These are phyloP conservation scores for Alternaria viburni DNA, from an alignment of 2,329 filamentous ascomycete species.

Conservation along the genomic window DNA sequence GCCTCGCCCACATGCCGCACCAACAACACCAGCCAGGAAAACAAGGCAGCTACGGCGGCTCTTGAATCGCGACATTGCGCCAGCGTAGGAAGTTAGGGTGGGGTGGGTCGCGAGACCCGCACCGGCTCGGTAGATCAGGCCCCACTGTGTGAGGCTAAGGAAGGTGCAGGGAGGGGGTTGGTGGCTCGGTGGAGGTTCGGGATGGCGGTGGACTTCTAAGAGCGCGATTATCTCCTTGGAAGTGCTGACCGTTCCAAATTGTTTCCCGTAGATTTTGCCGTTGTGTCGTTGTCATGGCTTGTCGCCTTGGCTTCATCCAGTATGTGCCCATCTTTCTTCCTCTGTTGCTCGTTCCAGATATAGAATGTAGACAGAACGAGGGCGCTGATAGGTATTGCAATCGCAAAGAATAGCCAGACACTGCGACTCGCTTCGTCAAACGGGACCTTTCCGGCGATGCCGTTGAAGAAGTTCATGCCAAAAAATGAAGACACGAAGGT, in stretches of 20 bases:
- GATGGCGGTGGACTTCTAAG: neutral
- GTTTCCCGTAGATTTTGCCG: neutral
- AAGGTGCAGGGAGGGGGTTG: neutral
- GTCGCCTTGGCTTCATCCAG: too few relatives aligned
- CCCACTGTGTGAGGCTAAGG: neutral
- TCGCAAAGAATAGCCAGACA: neutral
- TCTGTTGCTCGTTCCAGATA: neutral
- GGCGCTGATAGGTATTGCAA: accelerated
- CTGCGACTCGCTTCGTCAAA: too few relatives aligned
- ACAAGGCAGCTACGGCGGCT: neutral
- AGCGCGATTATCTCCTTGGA: too few relatives aligned
- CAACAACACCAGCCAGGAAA: neutral
- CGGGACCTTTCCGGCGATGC: accelerated
- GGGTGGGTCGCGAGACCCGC: neutral
- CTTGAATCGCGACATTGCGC: neutral
- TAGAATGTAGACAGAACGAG: accelerated
- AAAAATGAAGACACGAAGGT: too few relatives aligned
- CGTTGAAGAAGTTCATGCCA: too few relatives aligned
- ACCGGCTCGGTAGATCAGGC: neutral
- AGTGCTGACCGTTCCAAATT: neutral
- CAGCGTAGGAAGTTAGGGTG: neutral
- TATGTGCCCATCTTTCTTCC: too few relatives aligned
- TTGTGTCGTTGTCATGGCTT: neutral
- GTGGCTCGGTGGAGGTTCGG: neutral
- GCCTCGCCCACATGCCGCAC: neutral